Evolutionary conservation across 306 rosid genomes (phyloP), one percentile per base, ranked within the genome.

Genomic region (Purshia tridentata): DNA sequence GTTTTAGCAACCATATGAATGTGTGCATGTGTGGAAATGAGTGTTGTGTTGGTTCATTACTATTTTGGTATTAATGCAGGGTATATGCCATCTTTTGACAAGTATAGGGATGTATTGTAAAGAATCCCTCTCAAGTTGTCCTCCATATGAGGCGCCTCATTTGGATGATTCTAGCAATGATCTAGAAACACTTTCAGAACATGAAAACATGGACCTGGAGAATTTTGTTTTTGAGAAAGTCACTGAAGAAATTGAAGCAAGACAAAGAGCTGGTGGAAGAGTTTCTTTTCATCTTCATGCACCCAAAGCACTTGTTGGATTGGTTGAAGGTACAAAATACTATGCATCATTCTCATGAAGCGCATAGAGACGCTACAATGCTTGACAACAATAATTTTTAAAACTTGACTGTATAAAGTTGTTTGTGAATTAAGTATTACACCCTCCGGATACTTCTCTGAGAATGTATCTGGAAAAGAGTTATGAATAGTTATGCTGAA

Each of bases 201-300:
- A 91, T 78, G 95, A 89, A 81, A 94, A 88, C 80, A 94, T 91
- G 97, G 98, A 94, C 81, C 77, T 94, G 74, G 98, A 94, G 83
- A 94, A 86, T 80, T 81, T 91, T 75, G 94, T 89, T 64, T 91
- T 84, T 67, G 91, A 88, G 22, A 91, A 94, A 86, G 97, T 94
- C 62, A 84, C 89, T 2, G 96, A 91, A 84, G 96, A 94, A 82
- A 86, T 88, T 63, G 92, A 88, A 79, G 96, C 97, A 62, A 91
- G 90, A 83, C 85, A 86, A 82, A 88, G 85, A 80, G 91, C 87
- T 20, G 80, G 88, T 69, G 88, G 83, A 84, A 74, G 85, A 74
- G 83, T 83, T 77, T 77, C 92, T 20, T 91, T 94, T 78, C 96
- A 94, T 85, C 91, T 94, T 71, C 98, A 94, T 85, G 78, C 77